Evolutionary conservation across 768 basidiomycete species (phyloP).

Genomic region (Kwoniella pini): DNA sequence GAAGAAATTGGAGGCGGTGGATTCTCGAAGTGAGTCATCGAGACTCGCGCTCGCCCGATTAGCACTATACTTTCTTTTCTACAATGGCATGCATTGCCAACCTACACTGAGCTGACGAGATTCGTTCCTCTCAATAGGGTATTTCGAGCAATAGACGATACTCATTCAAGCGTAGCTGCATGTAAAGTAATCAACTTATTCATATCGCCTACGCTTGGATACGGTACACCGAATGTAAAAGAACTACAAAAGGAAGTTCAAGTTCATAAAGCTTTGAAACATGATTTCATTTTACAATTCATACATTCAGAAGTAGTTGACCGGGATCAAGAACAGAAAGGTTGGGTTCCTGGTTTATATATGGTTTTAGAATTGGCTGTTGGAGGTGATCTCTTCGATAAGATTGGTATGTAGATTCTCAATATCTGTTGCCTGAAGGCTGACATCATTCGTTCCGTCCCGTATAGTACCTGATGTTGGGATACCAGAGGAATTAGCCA

Average conservation of each 20-base stretch:
- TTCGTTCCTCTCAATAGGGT: slow-evolving; percentile 61
- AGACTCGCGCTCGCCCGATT: too few relatives aligned
- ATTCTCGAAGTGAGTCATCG: slow-evolving; percentile 69
- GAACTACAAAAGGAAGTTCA: slow-evolving; percentile 88
- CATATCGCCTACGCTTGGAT: slow-evolving; percentile 31
- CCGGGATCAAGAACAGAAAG: slow-evolving; percentile 50
- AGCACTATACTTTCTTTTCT: too few relatives aligned
- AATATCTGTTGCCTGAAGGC: too few relatives aligned
- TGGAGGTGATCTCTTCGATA: slow-evolving; percentile 96
- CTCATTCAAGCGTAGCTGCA: slow-evolving; percentile 65
- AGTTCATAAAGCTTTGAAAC: slow-evolving; percentile 77
- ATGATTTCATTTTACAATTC: slow-evolving; percentile 79
- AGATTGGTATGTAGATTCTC: slow-evolving; percentile 71
- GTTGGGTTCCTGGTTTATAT: slow-evolving; percentile 78
- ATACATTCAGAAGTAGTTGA: slow-evolving; percentile 76
- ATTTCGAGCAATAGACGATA: slow-evolving; percentile 73
- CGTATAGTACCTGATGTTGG: slow-evolving; percentile 82
- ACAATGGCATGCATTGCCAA: too few relatives aligned
- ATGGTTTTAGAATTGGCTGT: slow-evolving; percentile 89
- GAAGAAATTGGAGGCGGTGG: slow-evolving; percentile 82
- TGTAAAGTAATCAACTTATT: slow-evolving; percentile 75
- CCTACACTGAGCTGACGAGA: neutral
- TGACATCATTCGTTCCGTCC: neutral
- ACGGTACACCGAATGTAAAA: slow-evolving; percentile 66
- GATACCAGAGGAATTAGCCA: slow-evolving; percentile 79